These are phyloP conservation scores for Solanum bulbocastanum DNA, from an alignment of 257 asterid genomes.

Conservation along the genomic window DNA sequence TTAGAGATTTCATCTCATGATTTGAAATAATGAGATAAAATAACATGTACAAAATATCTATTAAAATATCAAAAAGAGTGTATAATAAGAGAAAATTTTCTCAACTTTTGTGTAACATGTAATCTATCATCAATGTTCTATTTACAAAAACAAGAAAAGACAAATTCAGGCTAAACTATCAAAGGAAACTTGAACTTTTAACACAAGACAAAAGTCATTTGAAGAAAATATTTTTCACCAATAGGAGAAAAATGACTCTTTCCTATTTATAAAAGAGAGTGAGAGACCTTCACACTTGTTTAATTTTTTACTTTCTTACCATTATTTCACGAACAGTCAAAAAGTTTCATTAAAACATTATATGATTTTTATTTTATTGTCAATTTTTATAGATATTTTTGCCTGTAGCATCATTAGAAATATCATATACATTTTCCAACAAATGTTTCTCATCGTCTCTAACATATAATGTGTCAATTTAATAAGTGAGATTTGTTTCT, in stretches of 20 bases:
- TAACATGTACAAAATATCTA: not conserved
- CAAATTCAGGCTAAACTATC: not conserved
- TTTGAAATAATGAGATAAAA: not conserved
- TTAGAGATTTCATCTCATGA: too few species aligned
- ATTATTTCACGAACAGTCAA: not conserved
- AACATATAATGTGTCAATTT: too few species aligned
- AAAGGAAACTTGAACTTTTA: not conserved
- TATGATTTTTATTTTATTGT: too few species aligned
- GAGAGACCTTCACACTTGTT: not conserved
- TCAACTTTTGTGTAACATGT: not conserved
- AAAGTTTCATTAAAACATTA: too few species aligned
- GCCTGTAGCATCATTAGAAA: too few species aligned
- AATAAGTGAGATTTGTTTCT: too few species aligned
- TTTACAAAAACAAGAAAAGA: too few species aligned
- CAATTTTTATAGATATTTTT: not conserved
- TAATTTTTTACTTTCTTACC: rapidly evolving
- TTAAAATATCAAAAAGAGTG: not conserved
- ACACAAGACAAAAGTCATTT: not conserved
- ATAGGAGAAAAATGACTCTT: not conserved
- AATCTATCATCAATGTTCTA: not conserved
- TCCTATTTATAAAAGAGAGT: not conserved
- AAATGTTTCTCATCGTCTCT: too few species aligned
- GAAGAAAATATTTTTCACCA: not conserved
- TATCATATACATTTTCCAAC: too few species aligned
- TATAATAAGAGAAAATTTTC: not conserved